Evolutionary conservation across 2,329 filamentous ascomycete species (phyloP).

Genomic region (Scytalidium sp.): DNA sequence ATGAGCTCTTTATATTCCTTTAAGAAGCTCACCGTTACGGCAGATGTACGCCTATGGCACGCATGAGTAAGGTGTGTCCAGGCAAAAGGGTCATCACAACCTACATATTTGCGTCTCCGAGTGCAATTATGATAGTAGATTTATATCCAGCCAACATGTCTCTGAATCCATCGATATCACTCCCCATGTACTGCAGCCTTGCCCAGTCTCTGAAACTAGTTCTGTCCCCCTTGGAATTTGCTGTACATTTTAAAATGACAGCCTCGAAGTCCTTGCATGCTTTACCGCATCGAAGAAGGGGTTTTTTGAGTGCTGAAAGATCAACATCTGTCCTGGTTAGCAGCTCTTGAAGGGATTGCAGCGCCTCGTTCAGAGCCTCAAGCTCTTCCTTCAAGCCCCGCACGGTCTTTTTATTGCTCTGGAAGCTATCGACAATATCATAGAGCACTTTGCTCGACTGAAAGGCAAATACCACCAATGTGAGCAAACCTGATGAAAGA

Average conservation of each 20-base stretch:
- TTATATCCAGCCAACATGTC: constrained; percentile 38
- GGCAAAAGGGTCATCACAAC: constrained; percentile 11
- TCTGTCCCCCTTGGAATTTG: constrained; percentile 28
- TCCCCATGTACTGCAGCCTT: constrained; percentile 39
- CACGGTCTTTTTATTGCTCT: constrained; percentile 32
- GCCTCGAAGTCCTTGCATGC: constrained; percentile 40
- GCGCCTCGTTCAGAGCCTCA: constrained; percentile 31
- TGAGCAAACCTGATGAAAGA: constrained; percentile 33
- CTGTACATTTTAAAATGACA: constrained; percentile 31
- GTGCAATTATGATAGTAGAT: constrained; percentile 36
- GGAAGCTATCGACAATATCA: constrained; percentile 33
- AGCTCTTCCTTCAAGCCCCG: constrained; percentile 38
- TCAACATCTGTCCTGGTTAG: constrained; percentile 17
- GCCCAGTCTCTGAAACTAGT: constrained; percentile 42
- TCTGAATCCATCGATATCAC: constrained; percentile 38
- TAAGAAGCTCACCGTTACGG: constrained; percentile 25
- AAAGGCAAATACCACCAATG: constrained; percentile 35
- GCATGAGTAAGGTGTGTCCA: constrained; percentile 5
- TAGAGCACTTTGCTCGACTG: constrained; percentile 34
- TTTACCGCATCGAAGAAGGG: constrained; percentile 37
- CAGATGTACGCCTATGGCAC: constrained; percentile 26
- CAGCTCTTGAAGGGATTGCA: constrained; percentile 28
- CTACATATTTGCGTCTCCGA: constrained; percentile 37
- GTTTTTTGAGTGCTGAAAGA: constrained; percentile 30
- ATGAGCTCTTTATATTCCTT: constrained; percentile 29